A percentile compares a stretch with the other conserved stretches of the same genome.
phyloP scores from a whole-genome alignment of 495 filamentous ascomycete genomes.

The Aspergillus coremiiformis region DNA sequence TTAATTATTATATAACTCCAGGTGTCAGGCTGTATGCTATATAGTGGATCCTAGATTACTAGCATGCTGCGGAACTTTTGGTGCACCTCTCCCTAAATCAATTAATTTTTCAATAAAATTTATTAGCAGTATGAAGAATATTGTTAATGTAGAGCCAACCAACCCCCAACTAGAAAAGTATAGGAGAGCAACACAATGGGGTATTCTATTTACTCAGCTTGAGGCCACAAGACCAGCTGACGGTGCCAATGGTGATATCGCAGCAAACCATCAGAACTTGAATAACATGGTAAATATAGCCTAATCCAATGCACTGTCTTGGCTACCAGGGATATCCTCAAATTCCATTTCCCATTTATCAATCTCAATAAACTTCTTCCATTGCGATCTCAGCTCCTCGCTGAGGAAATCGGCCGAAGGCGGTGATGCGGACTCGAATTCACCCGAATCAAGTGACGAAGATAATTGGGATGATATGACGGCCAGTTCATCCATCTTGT shows the following conservation, averaged over 20 bases:
- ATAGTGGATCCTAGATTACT: too few relatives aligned
- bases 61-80: too few relatives aligned
- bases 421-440: slow-evolving; percentile 21
- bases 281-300: neutral
- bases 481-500: slow-evolving; percentile 27
- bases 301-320: slow-evolving; percentile 11
- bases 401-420: slow-evolving; percentile 21
- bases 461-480: slow-evolving; percentile 33
- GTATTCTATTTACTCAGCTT: too few relatives aligned
- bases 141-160: too few relatives aligned
- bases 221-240: neutral
- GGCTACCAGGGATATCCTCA: slow-evolving; percentile 46
- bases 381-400: slow-evolving; percentile 31
- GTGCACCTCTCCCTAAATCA: too few relatives aligned
- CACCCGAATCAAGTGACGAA: slow-evolving; percentile 31
- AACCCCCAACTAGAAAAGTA: too few relatives aligned
- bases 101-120: too few relatives aligned
- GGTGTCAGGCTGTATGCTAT: too few relatives aligned
- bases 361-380: slow-evolving; percentile 57
- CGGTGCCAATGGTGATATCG: neutral
- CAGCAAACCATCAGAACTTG: neutral
- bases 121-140: too few relatives aligned
- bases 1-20: too few relatives aligned
- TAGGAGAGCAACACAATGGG: too few relatives aligned
- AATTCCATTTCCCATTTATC: slow-evolving; percentile 70